A percentile compares a stretch with the other conserved stretches of the same genome.
These are phyloP conservation scores for Akanthomyces dipterigenus DNA, from an alignment of 2,329 filamentous ascomycete genomes.

Conservation along the genomic window DNA sequence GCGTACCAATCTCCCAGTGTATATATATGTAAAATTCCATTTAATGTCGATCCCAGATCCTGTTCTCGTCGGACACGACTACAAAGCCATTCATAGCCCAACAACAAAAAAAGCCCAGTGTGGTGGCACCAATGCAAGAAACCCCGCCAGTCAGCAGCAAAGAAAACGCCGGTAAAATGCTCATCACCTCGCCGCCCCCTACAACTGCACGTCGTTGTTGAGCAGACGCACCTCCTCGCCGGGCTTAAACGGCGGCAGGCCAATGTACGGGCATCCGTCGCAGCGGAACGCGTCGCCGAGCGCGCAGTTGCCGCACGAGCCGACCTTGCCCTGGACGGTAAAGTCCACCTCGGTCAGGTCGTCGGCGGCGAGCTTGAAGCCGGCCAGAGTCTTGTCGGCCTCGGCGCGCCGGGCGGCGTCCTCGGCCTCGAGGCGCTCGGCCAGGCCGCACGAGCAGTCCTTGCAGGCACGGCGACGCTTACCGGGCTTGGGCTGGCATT, in stretches of 20 bases:
- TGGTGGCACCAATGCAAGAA: not conserved
- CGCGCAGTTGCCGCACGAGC: slow-evolving; percentile 89
- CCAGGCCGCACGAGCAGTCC: slow-evolving; percentile 93
- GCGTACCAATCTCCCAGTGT: not conserved
- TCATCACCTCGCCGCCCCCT: slow-evolving; percentile 5
- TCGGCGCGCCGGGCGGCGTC: slow-evolving; percentile 65
- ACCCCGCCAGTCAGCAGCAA: not conserved
- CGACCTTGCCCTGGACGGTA: slow-evolving; percentile 93
- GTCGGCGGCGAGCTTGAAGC: slow-evolving; percentile 64
- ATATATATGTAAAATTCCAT: not conserved
- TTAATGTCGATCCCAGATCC: slow-evolving; percentile 10
- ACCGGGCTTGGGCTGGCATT: slow-evolving; percentile 79
- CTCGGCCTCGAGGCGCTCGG: slow-evolving; percentile 78
- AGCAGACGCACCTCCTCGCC: slow-evolving; percentile 87
- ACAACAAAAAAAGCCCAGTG: not conserved
- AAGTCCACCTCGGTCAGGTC: slow-evolving; percentile 89
- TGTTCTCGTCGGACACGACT: slow-evolving; percentile 3
- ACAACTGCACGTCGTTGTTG: slow-evolving; percentile 82
- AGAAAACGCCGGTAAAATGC: slow-evolving; percentile 9
- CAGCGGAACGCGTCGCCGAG: slow-evolving; percentile 85
- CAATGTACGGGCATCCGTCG: slow-evolving; percentile 72
- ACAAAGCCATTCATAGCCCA: not conserved
- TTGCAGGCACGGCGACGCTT: slow-evolving; percentile 93
- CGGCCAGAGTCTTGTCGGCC: slow-evolving; percentile 58
- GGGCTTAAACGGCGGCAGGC: slow-evolving; percentile 91